Evolutionary conservation across 2,329 filamentous ascomycete species (phyloP), one percentile per base, ranked within the genome.

Genomic region (Alternaria alternata): DNA sequence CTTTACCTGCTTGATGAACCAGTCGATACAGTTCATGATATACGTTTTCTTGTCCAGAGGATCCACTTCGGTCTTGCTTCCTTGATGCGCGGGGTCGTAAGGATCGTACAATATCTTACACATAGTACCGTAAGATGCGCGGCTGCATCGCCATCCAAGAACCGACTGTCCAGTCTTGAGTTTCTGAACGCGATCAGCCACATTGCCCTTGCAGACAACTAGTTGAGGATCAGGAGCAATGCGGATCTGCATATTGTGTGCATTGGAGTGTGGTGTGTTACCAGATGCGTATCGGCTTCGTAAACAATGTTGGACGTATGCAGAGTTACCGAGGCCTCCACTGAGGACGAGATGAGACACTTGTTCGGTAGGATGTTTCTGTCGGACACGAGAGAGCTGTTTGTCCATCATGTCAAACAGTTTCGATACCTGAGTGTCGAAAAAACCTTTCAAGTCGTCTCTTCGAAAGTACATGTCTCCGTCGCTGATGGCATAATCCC

Each of bases 161-260:
- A 86, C 81, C 0, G 82, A 72, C 2, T 75, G 71, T 1, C 75
- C 77, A 8, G 77, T 77, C 1, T 79, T 78, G 5, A 84, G 75
- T 49, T 79, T 82, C 47, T 85, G 81, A 6, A 85, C 75, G 11
- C 83, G 79, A 41, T 87, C 51, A 5, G 51, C 39, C 3, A 54
- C 84, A 4, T 86, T 73, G 0, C 85, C 85, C 59, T 84, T 84
- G 38, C 84, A 83, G 1, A 87, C 84, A 3, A 85, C 83, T 0
- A 87, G 81, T 56, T 86, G 84, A 0, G 85, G 84, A 41, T 86
- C 84, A 7, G 81, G 80, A 3, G 75, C 72, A 8, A 79, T 68
- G 4, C 75, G 67, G 0, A 79, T 69, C 36, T 54, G 66, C 28
- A 77, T 67, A 8, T 58, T 64, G 12, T 48, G 57, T 7, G 68